Conservation (phyloP, 371 early-diverging fungal species). For the Parasitella parasitica region DNA sequence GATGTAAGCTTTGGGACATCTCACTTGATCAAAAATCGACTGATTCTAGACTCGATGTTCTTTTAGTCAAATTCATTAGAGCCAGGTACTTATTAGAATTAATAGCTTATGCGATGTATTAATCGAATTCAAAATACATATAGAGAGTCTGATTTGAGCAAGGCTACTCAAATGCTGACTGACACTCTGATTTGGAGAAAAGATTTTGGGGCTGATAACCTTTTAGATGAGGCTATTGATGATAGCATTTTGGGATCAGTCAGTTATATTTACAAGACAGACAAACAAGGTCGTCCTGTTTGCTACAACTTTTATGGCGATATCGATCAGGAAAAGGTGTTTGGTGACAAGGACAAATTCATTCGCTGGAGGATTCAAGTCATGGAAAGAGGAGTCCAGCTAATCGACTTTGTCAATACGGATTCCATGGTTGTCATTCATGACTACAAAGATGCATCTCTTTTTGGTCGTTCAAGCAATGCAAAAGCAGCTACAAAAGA, state of each 20-base stretch:
- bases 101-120: too few species aligned
- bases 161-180: constrained; percentile 51
- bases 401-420: constrained; percentile 52
- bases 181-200: constrained; percentile 56
- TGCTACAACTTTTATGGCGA: constrained; percentile 65
- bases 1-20: constrained; percentile 53
- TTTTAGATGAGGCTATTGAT: constrained; percentile 53
- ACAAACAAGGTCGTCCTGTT: constrained; percentile 55
- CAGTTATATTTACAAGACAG: constrained; percentile 51
- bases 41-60: constrained; percentile 54
- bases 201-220: constrained; percentile 44
- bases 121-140: neutral
- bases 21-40: constrained; percentile 39
- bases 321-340: constrained; percentile 56
- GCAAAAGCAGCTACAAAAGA: constrained; percentile 56
- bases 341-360: constrained; percentile 56
- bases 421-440: constrained; percentile 63
- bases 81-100: too few species aligned
- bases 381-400: constrained; percentile 54
- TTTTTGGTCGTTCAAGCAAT: constrained; percentile 49
- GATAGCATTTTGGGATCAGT: constrained; percentile 45
- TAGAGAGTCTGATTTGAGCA: constrained; percentile 36
- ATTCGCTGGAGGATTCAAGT: constrained; percentile 65
- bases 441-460: constrained; percentile 56
- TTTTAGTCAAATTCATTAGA: constrained; percentile 56